Evolutionary conservation across 2,329 filamentous ascomycete genomes (phyloP), one percentile per base, ranked within the genome.

Genomic region (Venturia carpophila): DNA sequence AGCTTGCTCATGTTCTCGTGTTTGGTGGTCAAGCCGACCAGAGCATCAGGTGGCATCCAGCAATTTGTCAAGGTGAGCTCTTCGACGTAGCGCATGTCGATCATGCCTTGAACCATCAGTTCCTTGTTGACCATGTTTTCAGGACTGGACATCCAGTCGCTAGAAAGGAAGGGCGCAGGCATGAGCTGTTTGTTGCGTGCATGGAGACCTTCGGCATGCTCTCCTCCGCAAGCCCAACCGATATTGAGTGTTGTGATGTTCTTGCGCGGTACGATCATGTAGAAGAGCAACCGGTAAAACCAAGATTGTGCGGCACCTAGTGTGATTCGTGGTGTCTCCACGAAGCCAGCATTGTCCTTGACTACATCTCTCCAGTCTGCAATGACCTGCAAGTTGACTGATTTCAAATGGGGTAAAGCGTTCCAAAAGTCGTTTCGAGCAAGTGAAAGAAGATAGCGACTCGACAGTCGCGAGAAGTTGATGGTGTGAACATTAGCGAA

Each of bases 151-250:
- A 70, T 71, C 43, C 72, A 71, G 5, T 77, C 73, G n/a, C 71
- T 68, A 7, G 73, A 67, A 24, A 79, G 70, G 66, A 86, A 74
- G 1, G 86, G 87, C 10, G 84, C 85, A 0, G 87, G 85, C 21
- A 90, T 75, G 41, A 90, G 73, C 69, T 85, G 79, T 65, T 80
- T 79, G 69, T 88, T 88, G 34, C 87, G 81, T 42, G 85, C 84
- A 68, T 81, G 82, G 2, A 83, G 74, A 30, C 87, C 86, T 21
- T 82, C 76, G 2, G 84, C 85, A 68, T 87, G 82, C 74, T 91
- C 88, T 37, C 87, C 88, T 56, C 87, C 87, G 63, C 83, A 84
- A 6, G 83, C 77, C 83, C 86, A 91, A 66, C 89, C 87, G 65
- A 90, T 81, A 27, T 83, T 84, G 55, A 90, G 76, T 39, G 76